Percentiles rank a stretch among this genome's conserved stretches.
Conservation (phyloP, 2,329 filamentous ascomycete genomes). For the Harringtonia aguacate region DNA sequence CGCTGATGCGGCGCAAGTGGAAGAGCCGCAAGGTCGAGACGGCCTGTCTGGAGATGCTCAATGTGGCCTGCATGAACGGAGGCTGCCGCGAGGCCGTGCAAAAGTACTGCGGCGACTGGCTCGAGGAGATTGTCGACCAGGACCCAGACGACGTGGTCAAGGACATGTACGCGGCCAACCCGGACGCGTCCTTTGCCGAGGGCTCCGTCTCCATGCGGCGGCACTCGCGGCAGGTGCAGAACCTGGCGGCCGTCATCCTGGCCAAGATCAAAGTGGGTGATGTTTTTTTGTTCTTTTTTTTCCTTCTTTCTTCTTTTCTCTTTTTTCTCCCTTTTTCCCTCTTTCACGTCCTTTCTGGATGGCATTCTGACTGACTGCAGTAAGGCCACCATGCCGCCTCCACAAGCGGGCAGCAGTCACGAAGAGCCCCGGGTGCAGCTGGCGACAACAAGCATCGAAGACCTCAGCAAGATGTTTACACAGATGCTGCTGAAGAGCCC, state of each 20-base stretch:
- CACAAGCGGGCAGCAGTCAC: slow-evolving; percentile 12
- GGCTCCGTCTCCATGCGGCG: slow-evolving; percentile 49
- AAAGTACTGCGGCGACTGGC: slow-evolving; percentile 77
- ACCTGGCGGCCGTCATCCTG: slow-evolving; percentile 62
- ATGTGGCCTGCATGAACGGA: slow-evolving; percentile 79
- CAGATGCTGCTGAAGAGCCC: slow-evolving; percentile 51
- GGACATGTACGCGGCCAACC: slow-evolving; percentile 37
- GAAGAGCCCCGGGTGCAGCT: slow-evolving; percentile 24
- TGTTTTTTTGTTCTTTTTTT: too few species aligned
- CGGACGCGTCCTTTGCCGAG: slow-evolving; percentile 45
- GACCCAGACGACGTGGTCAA: slow-evolving; percentile 46
- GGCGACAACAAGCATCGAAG: slow-evolving; percentile 52
- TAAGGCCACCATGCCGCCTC: slow-evolving; percentile 41
- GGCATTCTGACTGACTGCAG: slow-evolving; percentile 36
- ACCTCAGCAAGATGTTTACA: slow-evolving; percentile 53
- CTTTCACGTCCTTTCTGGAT: too few species aligned
- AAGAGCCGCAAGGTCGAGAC: slow-evolving; percentile 81
- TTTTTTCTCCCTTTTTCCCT: too few species aligned
- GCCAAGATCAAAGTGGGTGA: slow-evolving; percentile 60
- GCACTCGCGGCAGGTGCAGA: slow-evolving; percentile 51
- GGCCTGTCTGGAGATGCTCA: slow-evolving; percentile 79
- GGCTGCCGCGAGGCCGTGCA: slow-evolving; percentile 73
- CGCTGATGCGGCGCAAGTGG: slow-evolving; percentile 67
- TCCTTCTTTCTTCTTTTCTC: too few species aligned
- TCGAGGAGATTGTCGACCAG: slow-evolving; percentile 72